Evolutionary conservation across 805 yeast species (phyloP).

Genomic region (Hanseniaspora jakobsenii): DNA sequence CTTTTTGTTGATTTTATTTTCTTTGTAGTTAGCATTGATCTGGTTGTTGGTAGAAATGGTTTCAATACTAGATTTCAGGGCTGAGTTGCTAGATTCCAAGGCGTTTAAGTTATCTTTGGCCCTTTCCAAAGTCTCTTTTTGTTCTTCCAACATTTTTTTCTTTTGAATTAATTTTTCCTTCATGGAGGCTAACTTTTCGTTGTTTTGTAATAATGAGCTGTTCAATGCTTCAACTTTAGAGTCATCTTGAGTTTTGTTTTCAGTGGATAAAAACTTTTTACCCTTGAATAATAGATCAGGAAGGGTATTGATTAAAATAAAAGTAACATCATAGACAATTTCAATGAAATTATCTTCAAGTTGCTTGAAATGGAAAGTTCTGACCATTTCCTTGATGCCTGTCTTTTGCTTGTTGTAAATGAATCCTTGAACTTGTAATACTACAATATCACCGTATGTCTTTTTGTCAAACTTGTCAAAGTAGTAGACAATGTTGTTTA

Average conservation of each 20-base stretch:
- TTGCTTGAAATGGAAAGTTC: constrained; percentile 8
- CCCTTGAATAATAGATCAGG: no score
- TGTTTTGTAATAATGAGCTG: constrained; percentile 19
- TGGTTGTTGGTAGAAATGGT: no score
- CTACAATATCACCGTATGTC: background rate
- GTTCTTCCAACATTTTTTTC: constrained; percentile 10
- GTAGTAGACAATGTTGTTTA: background rate
- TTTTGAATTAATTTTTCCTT: constrained; percentile 14
- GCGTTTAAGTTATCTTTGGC: no score
- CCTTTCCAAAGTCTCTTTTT: background rate
- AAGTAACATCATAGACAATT: constrained; percentile 15
- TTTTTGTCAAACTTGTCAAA: background rate
- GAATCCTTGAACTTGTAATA: constrained; percentile 2
- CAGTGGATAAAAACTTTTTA: background rate
- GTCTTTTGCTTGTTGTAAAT: background rate
- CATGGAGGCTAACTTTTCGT: constrained; percentile 22
- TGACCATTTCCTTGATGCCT: constrained; percentile 1
- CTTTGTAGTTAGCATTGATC: no score
- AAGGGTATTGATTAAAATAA: no score
- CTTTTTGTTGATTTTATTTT: no score
- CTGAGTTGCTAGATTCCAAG: no score
- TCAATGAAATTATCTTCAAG: constrained; percentile 15
- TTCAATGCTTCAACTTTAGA: constrained; percentile 20
- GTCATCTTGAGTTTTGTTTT: constrained; percentile 22
- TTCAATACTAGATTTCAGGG: no score